These are phyloP conservation scores for Xylaria sp. DNA, from an alignment of 2,329 filamentous ascomycete genomes.

Conservation along the genomic window DNA sequence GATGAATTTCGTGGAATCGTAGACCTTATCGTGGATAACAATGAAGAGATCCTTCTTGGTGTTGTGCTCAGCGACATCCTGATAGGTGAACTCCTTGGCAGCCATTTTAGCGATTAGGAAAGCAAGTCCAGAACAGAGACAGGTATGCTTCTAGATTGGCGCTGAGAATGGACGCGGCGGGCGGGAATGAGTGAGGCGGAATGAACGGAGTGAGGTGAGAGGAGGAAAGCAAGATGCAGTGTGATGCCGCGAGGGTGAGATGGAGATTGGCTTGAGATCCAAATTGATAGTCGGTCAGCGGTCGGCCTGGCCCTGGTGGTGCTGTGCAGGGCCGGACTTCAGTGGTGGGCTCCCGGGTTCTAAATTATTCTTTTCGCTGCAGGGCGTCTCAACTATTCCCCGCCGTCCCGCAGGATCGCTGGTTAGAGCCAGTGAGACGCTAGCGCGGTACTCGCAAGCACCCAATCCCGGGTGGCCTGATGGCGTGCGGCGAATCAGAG, in stretches of 20 bases:
- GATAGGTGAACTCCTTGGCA: slow-evolving; percentile 68
- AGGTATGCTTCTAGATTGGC: not conserved
- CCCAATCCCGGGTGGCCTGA: slow-evolving; percentile 21
- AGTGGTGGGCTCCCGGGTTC: slow-evolving; percentile 16
- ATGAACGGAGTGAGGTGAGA: not conserved
- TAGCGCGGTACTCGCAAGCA: slow-evolving; percentile 11
- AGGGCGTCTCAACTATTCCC: not conserved
- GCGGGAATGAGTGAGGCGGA: slow-evolving; percentile 5
- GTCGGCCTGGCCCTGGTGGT: not conserved
- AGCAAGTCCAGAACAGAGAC: slow-evolving; percentile 5
- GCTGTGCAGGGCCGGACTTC: not conserved
- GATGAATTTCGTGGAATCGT: slow-evolving; percentile 85
- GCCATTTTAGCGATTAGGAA: slow-evolving; percentile 45
- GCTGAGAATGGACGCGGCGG: not conserved
- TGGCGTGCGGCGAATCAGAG: slow-evolving; percentile 22
- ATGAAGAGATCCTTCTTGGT: slow-evolving; percentile 93
- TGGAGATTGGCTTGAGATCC: not conserved
- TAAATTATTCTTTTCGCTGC: slow-evolving; percentile 23
- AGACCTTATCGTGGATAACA: slow-evolving; percentile 96
- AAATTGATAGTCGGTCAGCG: slow-evolving; percentile 18
- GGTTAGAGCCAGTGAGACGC: slow-evolving; percentile 18
- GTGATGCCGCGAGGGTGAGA: slow-evolving; percentile 13
- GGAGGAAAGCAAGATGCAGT: slow-evolving; percentile 6
- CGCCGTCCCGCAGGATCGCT: slow-evolving; percentile 18
- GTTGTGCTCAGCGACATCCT: slow-evolving; percentile 84